Evolutionary conservation across 1,284 basidiomycete genomes (phyloP).

Genomic region (Boletus sp.): DNA sequence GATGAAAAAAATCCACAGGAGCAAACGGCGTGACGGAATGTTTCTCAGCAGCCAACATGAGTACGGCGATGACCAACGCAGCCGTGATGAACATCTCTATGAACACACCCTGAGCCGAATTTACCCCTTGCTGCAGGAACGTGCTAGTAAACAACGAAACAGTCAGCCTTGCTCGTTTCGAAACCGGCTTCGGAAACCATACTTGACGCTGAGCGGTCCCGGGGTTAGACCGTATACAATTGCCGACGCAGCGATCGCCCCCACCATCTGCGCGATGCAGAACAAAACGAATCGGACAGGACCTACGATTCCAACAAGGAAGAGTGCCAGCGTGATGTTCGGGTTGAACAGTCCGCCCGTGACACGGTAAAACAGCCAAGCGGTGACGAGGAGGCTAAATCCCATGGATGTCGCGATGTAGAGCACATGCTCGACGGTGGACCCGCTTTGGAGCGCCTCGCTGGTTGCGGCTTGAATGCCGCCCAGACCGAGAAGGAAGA

Average conservation of each 20-base stretch:
- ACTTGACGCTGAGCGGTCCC: slow-evolving; percentile 58
- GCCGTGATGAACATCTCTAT: slow-evolving; percentile 72
- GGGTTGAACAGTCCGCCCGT: slow-evolving; percentile 75
- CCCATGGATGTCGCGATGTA: slow-evolving; percentile 68
- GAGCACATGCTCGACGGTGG: slow-evolving; percentile 43
- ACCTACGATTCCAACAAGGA: slow-evolving; percentile 57
- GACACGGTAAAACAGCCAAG: slow-evolving; percentile 74
- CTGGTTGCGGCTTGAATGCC: slow-evolving; percentile 54
- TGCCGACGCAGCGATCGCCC: slow-evolving; percentile 62
- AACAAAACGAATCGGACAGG: slow-evolving; percentile 64
- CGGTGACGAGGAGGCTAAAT: slow-evolving; percentile 63
- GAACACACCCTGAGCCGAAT: slow-evolving; percentile 59
- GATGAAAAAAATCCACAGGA: slow-evolving; percentile 41
- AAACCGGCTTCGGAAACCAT: slow-evolving; percentile 20
- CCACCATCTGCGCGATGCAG: slow-evolving; percentile 60
- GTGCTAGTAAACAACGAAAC: slow-evolving; percentile 37
- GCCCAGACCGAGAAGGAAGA: slow-evolving; percentile 61
- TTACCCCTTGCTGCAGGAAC: slow-evolving; percentile 43
- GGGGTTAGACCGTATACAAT: slow-evolving; percentile 62
- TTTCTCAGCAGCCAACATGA: slow-evolving; percentile 71
- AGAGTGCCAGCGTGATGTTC: slow-evolving; percentile 61
- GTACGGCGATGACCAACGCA: slow-evolving; percentile 55
- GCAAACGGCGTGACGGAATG: slow-evolving; percentile 70
- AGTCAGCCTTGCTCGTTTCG: slow-evolving; percentile 3
- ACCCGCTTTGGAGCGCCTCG: slow-evolving; percentile 28